These are phyloP conservation scores for Aureobasidium leucospermi DNA, from an alignment of 2,329 filamentous ascomycete genomes.

Conservation along the genomic window DNA sequence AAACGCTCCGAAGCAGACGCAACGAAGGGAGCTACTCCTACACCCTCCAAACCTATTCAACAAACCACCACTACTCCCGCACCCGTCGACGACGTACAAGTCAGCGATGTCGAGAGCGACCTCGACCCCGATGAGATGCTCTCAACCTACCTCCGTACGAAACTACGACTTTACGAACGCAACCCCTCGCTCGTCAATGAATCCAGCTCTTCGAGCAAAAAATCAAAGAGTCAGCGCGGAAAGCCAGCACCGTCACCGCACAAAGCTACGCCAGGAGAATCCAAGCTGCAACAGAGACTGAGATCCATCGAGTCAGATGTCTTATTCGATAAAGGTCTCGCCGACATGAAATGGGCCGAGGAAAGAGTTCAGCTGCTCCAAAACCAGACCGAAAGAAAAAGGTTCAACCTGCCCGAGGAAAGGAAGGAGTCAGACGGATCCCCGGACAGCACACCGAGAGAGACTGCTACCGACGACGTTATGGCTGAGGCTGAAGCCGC, in stretches of 20 bases:
- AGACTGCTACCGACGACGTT: slow-evolving; percentile 35
- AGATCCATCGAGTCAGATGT: slow-evolving; percentile 62
- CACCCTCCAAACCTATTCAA: not conserved
- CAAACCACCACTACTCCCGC: not conserved
- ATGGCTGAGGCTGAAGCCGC: slow-evolving; percentile 40
- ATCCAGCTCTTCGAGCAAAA: slow-evolving; percentile 28
- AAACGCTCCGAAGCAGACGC: not conserved
- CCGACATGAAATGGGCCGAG: slow-evolving; percentile 40
- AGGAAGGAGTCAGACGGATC: not conserved
- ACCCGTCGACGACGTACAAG: slow-evolving; percentile 26
- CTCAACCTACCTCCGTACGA: slow-evolving; percentile 69
- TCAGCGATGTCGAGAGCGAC: slow-evolving; percentile 45
- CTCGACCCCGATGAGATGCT: slow-evolving; percentile 47
- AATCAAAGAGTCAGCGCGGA: slow-evolving; percentile 20
- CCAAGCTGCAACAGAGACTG: slow-evolving; percentile 66
- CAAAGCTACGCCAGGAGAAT: slow-evolving; percentile 40
- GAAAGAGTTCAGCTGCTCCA: slow-evolving; percentile 36
- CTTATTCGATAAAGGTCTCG: slow-evolving; percentile 42
- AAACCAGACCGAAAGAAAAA: slow-evolving; percentile 29
- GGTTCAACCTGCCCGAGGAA: slow-evolving; percentile 21
- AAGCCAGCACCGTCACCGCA: slow-evolving; percentile 15
- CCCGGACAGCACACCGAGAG: not conserved
- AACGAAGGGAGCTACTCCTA: not conserved
- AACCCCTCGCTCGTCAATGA: slow-evolving; percentile 50
- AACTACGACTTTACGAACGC: slow-evolving; percentile 46